Conservation (phyloP, 352 stramenopile genomes). For the Pythium graminicola region DNA sequence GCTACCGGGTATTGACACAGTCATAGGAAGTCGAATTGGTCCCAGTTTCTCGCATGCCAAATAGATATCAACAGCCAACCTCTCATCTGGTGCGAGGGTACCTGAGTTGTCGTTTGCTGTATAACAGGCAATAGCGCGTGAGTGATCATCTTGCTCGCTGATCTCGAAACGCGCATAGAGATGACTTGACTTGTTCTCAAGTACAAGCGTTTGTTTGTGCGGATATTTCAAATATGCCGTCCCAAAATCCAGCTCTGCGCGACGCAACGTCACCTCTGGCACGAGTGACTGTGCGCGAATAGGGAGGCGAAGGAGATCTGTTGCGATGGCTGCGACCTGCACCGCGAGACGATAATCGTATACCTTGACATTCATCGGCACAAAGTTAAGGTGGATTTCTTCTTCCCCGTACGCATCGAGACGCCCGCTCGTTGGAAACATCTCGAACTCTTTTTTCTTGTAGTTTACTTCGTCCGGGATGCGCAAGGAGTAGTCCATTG, state of each 20-base stretch:
- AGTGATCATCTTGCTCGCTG: constrained; percentile 85
- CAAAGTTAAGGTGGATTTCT: constrained; percentile 83
- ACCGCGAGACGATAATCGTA: constrained; percentile 92
- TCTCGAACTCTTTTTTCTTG: constrained; percentile 86
- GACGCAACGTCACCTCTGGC: constrained; percentile 58
- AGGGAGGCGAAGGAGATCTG: constrained; percentile 85
- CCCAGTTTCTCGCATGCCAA: constrained; percentile 89
- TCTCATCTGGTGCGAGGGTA: constrained; percentile 51
- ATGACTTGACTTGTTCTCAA: constrained; percentile 83
- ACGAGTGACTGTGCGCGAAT: constrained; percentile 86
- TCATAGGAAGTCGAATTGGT: constrained; percentile 86
- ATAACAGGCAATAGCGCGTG: constrained; percentile 77
- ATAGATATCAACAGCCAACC: constrained; percentile 65
- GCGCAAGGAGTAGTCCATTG: constrained; percentile 84
- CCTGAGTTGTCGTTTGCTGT: constrained; percentile 51
- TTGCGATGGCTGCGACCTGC: constrained; percentile 86
- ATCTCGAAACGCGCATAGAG: constrained; percentile 87
- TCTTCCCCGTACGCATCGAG: constrained; percentile 79
- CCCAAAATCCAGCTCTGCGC: constrained; percentile 83
- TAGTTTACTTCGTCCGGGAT: constrained; percentile 91
- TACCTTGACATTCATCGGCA: constrained; percentile 79
- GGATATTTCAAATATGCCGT: constrained; percentile 89
- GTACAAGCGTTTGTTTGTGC: constrained; percentile 76
- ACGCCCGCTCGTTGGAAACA: constrained; percentile 67
- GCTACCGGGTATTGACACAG: constrained; percentile 76